Evolutionary conservation across 2,329 filamentous ascomycete species (phyloP), one percentile per base, ranked within the genome.

Genomic region (Coniochaeta sp.): DNA sequence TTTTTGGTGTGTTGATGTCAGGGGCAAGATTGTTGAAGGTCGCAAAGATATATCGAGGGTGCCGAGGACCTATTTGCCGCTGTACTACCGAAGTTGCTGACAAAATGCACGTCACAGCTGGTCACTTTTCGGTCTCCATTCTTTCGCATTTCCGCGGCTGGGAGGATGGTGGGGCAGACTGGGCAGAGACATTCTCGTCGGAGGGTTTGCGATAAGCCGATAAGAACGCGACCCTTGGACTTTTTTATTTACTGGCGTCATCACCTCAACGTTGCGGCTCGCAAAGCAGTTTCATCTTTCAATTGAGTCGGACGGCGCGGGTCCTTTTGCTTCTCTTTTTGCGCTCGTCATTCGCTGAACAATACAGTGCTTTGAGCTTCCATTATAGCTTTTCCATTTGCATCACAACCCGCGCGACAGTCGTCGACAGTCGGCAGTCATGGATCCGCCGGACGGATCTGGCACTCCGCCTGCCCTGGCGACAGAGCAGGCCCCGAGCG

Each of bases 21-120:
- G 20, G 18, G 20, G n/a, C 18, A 24, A 22, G 6, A 12, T 22
- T 22, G 3, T 22, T 40, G 18, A 20, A 38, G 13, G 8, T 38
- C 10, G 12, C 14, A 42, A 22, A 35, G 6, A 38, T 38, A 38
- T 38, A 38, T 38, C 18, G 33, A 38, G 3, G 7, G 13, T 42
- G 20, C 38, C 38, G 38, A 42, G 12, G 20, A 42, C 72, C 71
- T 51, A 63, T 63, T 26, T 42, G 38, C 38, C 38, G 38, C 16
- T 8, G n/a, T n/a, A n/a, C n/a, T n/a, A n/a, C n/a, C n/a, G n/a
- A n/a, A n/a, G n/a, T n/a, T n/a, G 27, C 66, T 62, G 49, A 62
- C 57, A 42, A 42, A 42, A 42, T 12, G 12, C 10, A 42, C 38
- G 38, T 42, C 38, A 42, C 38, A 8, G 12, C 26, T 42, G 16